Evolutionary conservation across 2,329 filamentous ascomycete genomes (phyloP).

Genomic region (Bipolaris gigantea): DNA sequence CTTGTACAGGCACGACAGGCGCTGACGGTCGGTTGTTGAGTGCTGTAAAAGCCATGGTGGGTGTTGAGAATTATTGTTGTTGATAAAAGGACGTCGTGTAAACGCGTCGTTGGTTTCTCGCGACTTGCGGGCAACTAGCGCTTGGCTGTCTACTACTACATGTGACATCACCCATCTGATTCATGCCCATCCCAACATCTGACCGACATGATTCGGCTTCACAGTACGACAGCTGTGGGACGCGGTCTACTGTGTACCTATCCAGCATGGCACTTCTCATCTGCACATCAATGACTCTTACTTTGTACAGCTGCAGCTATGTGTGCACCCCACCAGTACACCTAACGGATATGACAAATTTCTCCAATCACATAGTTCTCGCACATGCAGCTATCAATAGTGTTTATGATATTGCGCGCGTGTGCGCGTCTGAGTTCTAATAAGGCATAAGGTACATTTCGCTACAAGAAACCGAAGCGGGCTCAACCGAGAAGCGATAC

Average conservation of each 20-base stretch:
- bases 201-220: background rate
- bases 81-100: constrained; percentile 1
- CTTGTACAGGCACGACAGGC: constrained; percentile 10
- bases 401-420: background rate
- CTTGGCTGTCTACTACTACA: constrained; percentile 1
- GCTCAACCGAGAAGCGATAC: background rate
- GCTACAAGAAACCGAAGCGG: background rate
- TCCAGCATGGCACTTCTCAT: too few species aligned
- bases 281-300: too few species aligned
- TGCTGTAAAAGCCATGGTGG: constrained; percentile 28
- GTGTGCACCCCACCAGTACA: background rate
- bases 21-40: constrained; percentile 22
- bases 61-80: constrained; percentile 11
- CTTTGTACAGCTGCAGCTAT: background rate
- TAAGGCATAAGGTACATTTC: background rate
- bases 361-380: background rate
- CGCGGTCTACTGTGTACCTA: too few species aligned
- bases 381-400: background rate
- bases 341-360: background rate
- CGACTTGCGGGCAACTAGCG: constrained; percentile 19
- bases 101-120: constrained; percentile 14
- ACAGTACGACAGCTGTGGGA: background rate
- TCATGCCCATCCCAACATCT: background rate
- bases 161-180: constrained; percentile 13
- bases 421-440: background rate